phyloP scores from a whole-genome alignment of 345 rosid species.

The Gynandropsis gynandra region DNA sequence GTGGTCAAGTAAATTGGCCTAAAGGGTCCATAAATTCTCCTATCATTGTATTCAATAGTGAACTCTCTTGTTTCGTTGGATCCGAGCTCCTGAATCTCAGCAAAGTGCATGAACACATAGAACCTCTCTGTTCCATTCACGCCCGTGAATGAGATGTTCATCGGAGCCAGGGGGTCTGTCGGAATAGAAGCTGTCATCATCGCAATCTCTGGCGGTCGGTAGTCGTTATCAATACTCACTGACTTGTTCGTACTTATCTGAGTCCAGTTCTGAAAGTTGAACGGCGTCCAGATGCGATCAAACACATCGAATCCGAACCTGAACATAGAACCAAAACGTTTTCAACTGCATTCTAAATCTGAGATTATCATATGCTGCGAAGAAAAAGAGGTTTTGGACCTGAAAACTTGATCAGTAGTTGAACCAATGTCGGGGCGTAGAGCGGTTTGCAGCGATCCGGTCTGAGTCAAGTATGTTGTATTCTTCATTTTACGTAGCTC shows the following conservation, averaged over 20 bases:
- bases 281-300: conserved; percentile 43
- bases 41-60: conserved; percentile 26
- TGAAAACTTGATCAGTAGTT: conserved; percentile 18
- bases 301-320: conserved; percentile 38
- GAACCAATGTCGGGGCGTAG: conserved; percentile 30
- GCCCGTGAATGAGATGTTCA: conserved; percentile 5
- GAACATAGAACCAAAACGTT: conserved; percentile 8
- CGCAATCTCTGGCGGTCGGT: conserved; percentile 24
- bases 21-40: conserved; percentile 25
- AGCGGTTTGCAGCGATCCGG: conserved; percentile 24
- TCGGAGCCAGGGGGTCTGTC: conserved; percentile 18
- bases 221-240: conserved; percentile 12
- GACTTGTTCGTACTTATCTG: conserved; percentile 18
- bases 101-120: conserved; percentile 40
- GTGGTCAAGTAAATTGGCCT: conserved; percentile 25
- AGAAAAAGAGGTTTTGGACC: conserved; percentile 21
- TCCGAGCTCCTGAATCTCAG: conserved; percentile 30
- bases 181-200: conserved; percentile 38
- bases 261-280: conserved; percentile 5
- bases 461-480: conserved; percentile 20
- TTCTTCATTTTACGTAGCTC: conserved; percentile 38
- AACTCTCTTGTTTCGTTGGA: conserved; percentile 37
- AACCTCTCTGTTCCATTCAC: background rate
- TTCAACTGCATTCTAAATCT: background rate
- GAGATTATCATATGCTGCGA: background rate